These are phyloP conservation scores for Coccomyxa sp. DNA, from an alignment of 139 green algal species.

Conservation along the genomic window DNA sequence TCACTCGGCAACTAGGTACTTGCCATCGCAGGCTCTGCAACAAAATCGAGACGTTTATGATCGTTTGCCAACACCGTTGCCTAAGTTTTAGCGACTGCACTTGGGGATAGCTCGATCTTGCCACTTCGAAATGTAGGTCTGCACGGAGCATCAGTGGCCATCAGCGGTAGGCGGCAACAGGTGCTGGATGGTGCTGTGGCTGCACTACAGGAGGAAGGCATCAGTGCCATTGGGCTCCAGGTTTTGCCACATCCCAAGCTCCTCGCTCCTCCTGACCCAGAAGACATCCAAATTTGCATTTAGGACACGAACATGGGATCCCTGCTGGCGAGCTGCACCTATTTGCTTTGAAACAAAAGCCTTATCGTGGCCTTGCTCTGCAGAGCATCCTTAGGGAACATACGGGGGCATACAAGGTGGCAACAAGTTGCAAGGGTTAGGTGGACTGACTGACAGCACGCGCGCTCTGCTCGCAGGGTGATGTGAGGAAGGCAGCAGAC, in stretches of 20 bases:
- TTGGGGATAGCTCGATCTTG: background rate
- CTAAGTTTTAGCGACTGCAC: background rate
- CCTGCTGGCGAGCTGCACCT: background rate
- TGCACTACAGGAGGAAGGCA: conserved; percentile 43
- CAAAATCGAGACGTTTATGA: background rate
- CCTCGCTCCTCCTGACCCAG: background rate
- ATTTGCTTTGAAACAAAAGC: background rate
- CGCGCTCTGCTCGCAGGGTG: conserved; percentile 52
- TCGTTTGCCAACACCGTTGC: background rate
- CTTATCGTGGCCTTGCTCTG: background rate
- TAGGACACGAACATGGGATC: background rate
- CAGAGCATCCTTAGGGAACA: background rate
- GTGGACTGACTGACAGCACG: background rate
- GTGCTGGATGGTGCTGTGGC: conserved; percentile 57
- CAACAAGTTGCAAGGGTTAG: background rate
- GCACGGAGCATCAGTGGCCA: conserved; percentile 71
- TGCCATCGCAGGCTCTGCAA: background rate
- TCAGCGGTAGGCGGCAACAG: conserved; percentile 69
- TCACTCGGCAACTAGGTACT: conserved; percentile 75
- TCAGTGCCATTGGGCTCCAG: conserved; percentile 46
- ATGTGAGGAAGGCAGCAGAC: conserved; percentile 76
- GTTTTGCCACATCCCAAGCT: background rate
- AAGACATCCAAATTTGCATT: too few species aligned
- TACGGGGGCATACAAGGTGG: too few species aligned
- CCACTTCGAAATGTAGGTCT: conserved; percentile 47